These are phyloP conservation scores for Rhynchosporium graminicola DNA, from an alignment of 2,329 filamentous ascomycete genomes.

Conservation along the genomic window DNA sequence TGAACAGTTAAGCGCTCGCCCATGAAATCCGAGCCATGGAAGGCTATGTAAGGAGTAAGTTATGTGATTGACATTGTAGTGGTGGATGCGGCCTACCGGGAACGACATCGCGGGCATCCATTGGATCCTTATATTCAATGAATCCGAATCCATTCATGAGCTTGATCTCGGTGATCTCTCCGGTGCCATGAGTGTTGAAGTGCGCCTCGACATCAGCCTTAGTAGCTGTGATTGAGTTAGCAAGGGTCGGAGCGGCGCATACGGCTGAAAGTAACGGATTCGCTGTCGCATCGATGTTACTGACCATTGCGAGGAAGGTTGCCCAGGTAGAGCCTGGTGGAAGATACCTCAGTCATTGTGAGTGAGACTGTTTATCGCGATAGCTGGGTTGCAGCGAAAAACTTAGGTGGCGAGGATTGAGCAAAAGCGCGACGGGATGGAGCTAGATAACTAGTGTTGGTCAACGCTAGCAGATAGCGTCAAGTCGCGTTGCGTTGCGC, in stretches of 20 bases:
- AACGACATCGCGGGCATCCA: conserved; percentile 98
- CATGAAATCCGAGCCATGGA: conserved; percentile 98
- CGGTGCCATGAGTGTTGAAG: conserved; percentile 93
- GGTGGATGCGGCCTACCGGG: conserved; percentile 66
- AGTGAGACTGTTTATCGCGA: conserved; percentile 26
- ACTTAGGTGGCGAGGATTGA: conserved; percentile 5
- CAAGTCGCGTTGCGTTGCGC: conserved; percentile 1
- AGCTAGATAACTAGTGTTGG: conserved; percentile 4
- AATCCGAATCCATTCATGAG: conserved; percentile 99
- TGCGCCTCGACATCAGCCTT: conserved; percentile 96
- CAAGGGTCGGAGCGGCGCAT: conserved; percentile 6
- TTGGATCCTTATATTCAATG: conserved; percentile 97
- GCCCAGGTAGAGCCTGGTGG: conserved; percentile 93
- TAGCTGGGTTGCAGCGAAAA: conserved; percentile 1
- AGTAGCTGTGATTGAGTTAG: conserved; percentile 65
- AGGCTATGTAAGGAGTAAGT: conserved; percentile 39
- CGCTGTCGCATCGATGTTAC: conserved; percentile 40
- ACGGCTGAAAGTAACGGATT: background rate
- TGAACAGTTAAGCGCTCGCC: conserved; percentile 96
- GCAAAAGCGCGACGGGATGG: background rate
- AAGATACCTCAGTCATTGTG: conserved; percentile 81
- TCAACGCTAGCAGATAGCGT: background rate
- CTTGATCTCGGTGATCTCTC: conserved; percentile 98
- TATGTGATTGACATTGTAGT: conserved; percentile 27
- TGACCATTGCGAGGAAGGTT: conserved; percentile 96